A percentile compares a stretch with the other conserved stretches of the same genome.
Conservation (phyloP, 2,329 filamentous ascomycete species). For the Pseudogymnoascus sp. region DNA sequence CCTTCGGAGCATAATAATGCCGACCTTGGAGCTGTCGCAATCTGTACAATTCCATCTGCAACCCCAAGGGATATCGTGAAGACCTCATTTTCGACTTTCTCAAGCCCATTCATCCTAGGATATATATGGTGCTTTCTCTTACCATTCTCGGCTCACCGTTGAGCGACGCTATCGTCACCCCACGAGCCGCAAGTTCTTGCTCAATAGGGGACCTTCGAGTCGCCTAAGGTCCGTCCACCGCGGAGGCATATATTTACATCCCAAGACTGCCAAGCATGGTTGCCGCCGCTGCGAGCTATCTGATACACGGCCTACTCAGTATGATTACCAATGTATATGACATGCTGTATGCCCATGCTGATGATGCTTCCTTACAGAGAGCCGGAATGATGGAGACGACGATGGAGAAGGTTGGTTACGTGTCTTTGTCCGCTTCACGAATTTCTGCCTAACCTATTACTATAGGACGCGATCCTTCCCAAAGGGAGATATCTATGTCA, state of each 20-base stretch:
- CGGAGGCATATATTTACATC: neutral
- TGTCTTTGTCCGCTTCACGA: neutral
- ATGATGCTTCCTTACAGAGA: constrained; percentile 20
- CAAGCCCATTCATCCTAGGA: constrained; percentile 12
- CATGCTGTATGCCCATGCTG: constrained; percentile 16
- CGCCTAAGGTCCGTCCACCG: neutral
- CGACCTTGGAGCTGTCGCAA: constrained; percentile 7
- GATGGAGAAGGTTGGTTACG: constrained; percentile 22
- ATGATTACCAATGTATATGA: neutral
- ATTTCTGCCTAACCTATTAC: constrained; percentile 19
- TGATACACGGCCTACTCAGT: neutral
- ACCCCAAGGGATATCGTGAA: constrained; percentile 9
- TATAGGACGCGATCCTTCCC: constrained; percentile 68
- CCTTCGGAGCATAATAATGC: neutral
- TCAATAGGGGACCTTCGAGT: constrained; percentile 6
- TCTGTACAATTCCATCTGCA: constrained; percentile 7
- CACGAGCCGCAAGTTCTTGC: constrained; percentile 8
- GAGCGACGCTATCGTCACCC: constrained; percentile 21
- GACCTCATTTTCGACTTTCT: constrained; percentile 6
- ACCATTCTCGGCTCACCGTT: constrained; percentile 25
- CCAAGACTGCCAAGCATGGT: constrained; percentile 11
- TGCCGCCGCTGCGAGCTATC: constrained; percentile 5
- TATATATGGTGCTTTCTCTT: constrained; percentile 29
- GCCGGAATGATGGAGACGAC: constrained; percentile 25
- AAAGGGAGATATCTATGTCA: constrained; percentile 92